Percentiles rank a stretch among this genome's conserved stretches.
These are phyloP conservation scores for Amanita pallidorosea DNA, from an alignment of 768 basidiomycete genomes.

Conservation along the genomic window DNA sequence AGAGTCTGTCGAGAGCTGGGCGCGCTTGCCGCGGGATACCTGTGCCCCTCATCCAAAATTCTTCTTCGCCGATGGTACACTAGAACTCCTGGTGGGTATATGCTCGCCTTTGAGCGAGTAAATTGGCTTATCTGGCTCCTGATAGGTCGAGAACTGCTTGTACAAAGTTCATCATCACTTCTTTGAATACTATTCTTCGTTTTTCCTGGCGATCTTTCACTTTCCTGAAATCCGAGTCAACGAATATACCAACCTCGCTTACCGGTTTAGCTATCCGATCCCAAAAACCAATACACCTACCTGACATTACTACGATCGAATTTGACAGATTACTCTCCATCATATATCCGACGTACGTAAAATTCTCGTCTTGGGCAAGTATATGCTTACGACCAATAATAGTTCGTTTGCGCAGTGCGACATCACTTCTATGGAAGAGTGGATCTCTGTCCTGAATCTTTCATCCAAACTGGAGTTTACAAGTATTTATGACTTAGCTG, in stretches of 20 bases:
- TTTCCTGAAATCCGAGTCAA: background rate
- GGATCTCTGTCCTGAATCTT: slow-evolving; percentile 25
- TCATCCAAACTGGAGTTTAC: slow-evolving; percentile 18
- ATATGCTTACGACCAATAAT: background rate
- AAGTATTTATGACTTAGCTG: slow-evolving; percentile 19
- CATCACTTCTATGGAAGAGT: slow-evolving; percentile 22
- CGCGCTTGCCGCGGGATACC: background rate
- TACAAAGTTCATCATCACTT: slow-evolving; percentile 21
- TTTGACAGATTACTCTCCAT: slow-evolving; percentile 22
- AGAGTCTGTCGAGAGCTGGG: slow-evolving; percentile 3
- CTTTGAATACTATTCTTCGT: slow-evolving; percentile 13
- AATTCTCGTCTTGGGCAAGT: background rate
- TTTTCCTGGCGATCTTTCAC: slow-evolving; percentile 5
- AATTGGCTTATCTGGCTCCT: background rate
- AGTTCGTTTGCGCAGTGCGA: slow-evolving; percentile 20
- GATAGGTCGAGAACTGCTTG: slow-evolving; percentile 15
- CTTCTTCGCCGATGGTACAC: slow-evolving; percentile 14
- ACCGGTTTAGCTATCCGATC: background rate
- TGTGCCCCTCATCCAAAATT: slow-evolving; percentile 12
- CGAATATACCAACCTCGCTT: background rate
- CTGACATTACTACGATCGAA: slow-evolving; percentile 26
- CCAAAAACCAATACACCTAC: slow-evolving; percentile 12
- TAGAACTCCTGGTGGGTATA: slow-evolving; percentile 11
- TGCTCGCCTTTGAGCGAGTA: background rate
- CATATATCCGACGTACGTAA: slow-evolving; percentile 24